Conservation (phyloP, 345 rosid species). For the Hevea brasiliensis region DNA sequence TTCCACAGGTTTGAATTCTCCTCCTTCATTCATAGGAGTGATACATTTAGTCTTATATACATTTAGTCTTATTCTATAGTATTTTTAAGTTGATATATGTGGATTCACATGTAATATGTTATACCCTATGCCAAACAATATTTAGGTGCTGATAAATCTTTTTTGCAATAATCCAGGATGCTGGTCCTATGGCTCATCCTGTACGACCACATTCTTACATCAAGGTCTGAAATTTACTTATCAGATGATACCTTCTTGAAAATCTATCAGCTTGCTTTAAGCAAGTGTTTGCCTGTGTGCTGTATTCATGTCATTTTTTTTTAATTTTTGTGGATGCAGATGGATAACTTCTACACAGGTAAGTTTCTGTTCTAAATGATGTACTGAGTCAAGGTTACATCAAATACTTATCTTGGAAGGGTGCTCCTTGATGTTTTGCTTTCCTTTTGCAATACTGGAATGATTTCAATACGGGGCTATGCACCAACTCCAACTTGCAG, state of each 20-base stretch:
- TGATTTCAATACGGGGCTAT: conserved; percentile 31
- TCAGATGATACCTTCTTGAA: neutral
- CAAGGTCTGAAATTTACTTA: conserved; percentile 53
- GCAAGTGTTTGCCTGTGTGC: neutral
- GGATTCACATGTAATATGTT: neutral
- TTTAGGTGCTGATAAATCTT: neutral
- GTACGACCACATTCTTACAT: conserved; percentile 98
- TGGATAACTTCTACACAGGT: conserved; percentile 99
- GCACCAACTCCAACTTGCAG: conserved; percentile 51
- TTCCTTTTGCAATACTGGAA: conserved; percentile 26
- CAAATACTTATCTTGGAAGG: conserved; percentile 7
- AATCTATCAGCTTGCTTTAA: neutral
- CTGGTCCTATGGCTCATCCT: conserved; percentile 99
- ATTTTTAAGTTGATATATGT: neutral
- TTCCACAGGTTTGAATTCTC: conserved; percentile 62
- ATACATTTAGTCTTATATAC: too few species aligned
- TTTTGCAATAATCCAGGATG: conserved; percentile 56
- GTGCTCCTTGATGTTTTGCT: conserved; percentile 21
- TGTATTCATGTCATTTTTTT: conserved; percentile 27
- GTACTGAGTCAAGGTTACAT: neutral
- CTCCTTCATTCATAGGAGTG: neutral
- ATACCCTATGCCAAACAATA: neutral
- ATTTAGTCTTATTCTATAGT: neutral
- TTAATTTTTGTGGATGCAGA: conserved; percentile 51
- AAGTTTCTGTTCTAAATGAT: conserved; percentile 32